These are phyloP conservation scores for Leishmania tropica DNA, from an alignment of 208 protist species.

Conservation along the genomic window DNA sequence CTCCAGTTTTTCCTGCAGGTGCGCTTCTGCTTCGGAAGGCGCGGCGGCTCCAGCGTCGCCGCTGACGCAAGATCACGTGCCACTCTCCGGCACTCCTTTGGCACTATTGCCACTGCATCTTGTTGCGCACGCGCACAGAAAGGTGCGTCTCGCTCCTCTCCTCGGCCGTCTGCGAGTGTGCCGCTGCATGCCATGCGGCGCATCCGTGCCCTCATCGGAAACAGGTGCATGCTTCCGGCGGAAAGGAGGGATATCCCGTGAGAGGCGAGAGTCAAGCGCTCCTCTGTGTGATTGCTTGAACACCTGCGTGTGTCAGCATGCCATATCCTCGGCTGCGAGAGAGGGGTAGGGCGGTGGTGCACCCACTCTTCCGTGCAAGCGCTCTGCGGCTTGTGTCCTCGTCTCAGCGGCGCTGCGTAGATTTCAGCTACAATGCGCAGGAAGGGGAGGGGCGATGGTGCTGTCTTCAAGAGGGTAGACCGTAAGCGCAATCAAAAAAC, in stretches of 20 bases:
- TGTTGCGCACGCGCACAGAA: neutral
- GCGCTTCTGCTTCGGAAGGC: neutral
- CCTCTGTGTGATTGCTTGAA: neutral
- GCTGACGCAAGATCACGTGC: neutral
- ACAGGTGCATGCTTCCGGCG: neutral
- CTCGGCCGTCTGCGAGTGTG: neutral
- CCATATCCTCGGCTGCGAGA: neutral
- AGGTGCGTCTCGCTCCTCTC: no score
- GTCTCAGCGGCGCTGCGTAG: neutral
- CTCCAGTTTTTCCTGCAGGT: neutral
- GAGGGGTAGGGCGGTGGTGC: neutral
- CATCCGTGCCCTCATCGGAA: no score
- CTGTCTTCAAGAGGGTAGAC: neutral
- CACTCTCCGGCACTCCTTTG: neutral
- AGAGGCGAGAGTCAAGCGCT: neutral
- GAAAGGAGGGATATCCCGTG: neutral
- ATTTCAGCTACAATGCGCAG: neutral
- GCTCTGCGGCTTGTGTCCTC: neutral
- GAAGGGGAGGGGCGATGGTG: neutral
- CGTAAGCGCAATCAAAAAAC: neutral
- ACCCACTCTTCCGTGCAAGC: neutral
- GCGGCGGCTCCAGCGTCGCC: neutral
- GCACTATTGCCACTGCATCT: neutral
- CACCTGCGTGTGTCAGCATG: neutral
- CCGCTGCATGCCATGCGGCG: neutral